A percentile compares a stretch with the other conserved stretches of the same genome.
phyloP scores from a whole-genome alignment of 2,329 filamentous ascomycete species.

The Monilinia aucupariae region DNA sequence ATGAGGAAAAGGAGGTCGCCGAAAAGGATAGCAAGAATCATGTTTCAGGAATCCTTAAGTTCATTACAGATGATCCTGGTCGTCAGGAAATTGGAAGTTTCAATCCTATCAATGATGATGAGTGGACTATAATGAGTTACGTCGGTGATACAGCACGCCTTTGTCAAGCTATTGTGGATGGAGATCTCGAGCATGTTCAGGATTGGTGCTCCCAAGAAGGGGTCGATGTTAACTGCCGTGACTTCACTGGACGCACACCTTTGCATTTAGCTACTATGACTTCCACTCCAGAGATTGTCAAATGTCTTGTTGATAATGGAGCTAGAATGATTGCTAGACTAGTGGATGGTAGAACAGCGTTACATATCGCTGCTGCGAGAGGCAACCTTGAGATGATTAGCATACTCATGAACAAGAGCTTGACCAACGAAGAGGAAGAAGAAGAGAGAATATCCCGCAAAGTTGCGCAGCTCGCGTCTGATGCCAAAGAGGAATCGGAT shows the following conservation, averaged over 20 bases:
- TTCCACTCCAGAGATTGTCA: conserved; percentile 65
- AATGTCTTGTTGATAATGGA: conserved; percentile 64
- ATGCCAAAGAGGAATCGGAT: conserved; percentile 38
- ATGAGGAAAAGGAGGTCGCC: conserved; percentile 65
- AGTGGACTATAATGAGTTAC: conserved; percentile 91
- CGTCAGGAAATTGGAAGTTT: conserved; percentile 69
- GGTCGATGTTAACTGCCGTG: conserved; percentile 65
- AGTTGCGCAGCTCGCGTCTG: conserved; percentile 25
- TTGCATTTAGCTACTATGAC: conserved; percentile 69
- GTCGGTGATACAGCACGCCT: conserved; percentile 71
- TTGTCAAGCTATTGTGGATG: conserved; percentile 75
- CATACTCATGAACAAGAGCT: conserved; percentile 67
- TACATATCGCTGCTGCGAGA: conserved; percentile 73
- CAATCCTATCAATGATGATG: conserved; percentile 72
- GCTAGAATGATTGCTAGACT: conserved; percentile 68
- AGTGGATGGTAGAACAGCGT: conserved; percentile 72
- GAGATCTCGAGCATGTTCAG: conserved; percentile 63
- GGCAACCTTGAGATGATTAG: conserved; percentile 65
- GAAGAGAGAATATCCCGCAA: conserved; percentile 47
- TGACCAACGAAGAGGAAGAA: conserved; percentile 65
- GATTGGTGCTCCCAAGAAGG: conserved; percentile 65
- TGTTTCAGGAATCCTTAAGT: conserved; percentile 66
- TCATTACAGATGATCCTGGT: conserved; percentile 76
- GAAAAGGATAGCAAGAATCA: conserved; percentile 71
- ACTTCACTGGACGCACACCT: conserved; percentile 73